phyloP scores from a whole-genome alignment of 257 asterid genomes.

The Jacaranda copaia region DNA sequence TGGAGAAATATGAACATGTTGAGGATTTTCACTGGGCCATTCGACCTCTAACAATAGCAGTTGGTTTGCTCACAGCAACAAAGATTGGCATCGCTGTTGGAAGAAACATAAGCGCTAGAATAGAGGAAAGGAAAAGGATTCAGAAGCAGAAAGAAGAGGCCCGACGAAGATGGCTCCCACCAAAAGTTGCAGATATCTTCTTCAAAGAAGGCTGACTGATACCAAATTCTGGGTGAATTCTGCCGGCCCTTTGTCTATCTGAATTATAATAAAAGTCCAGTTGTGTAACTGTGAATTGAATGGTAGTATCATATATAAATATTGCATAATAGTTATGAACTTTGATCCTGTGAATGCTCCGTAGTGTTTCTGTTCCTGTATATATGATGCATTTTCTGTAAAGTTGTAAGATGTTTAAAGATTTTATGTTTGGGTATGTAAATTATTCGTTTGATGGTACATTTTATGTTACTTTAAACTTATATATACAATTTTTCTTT shows the following conservation, averaged over 20 bases:
- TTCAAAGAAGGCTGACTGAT: conserved; percentile 39
- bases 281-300: not conserved
- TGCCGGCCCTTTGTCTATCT: no score
- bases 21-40: conserved; percentile 79
- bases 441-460: not conserved
- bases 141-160: conserved; percentile 33
- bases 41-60: conserved; percentile 53
- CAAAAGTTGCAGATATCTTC: conserved; percentile 39
- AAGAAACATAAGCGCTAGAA: conserved; percentile 21
- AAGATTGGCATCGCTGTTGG: conserved; percentile 57
- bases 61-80: conserved; percentile 46
- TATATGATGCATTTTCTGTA: not conserved
- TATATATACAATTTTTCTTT: no score
- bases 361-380: not conserved
- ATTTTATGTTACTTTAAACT: no score
- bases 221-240: conserved; percentile 23
- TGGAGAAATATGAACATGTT: conserved; percentile 62
- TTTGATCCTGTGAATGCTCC: not conserved
- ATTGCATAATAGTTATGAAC: not conserved
- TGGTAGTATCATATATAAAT: not conserved
- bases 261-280: not conserved
- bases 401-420: not conserved
- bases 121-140: conserved; percentile 17
- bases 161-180: conserved; percentile 39
- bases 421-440: not conserved